These are phyloP conservation scores for Talaromyces funiculosus DNA, from an alignment of 2,329 filamentous ascomycete species.

Conservation along the genomic window DNA sequence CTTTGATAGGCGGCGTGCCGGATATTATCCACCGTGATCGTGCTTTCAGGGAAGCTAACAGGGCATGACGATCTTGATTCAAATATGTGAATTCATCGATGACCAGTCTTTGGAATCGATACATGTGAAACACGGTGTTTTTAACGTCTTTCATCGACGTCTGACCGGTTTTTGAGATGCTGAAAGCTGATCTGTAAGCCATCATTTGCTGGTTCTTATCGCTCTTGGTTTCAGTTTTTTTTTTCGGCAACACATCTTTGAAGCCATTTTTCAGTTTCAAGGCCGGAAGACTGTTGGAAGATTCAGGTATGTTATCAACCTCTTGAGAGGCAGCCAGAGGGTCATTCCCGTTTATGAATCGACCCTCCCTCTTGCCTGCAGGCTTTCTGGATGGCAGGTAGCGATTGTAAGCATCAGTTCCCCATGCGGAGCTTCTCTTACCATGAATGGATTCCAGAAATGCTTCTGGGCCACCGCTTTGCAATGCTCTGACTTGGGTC, in stretches of 20 bases:
- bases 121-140: conserved; percentile 51
- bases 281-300: background rate
- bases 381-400: conserved; percentile 27
- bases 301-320: background rate
- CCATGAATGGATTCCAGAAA: conserved; percentile 28
- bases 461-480: conserved; percentile 22
- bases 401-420: conserved; percentile 31
- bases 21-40: conserved; percentile 58
- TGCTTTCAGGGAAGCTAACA: conserved; percentile 44
- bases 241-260: background rate
- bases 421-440: conserved; percentile 26
- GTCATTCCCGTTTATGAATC: background rate
- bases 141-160: conserved; percentile 17
- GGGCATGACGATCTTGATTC: conserved; percentile 36
- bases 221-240: background rate
- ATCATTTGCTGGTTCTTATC: background rate
- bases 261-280: background rate
- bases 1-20: conserved; percentile 54
- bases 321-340: background rate
- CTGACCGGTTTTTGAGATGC: background rate
- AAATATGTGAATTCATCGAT: conserved; percentile 62
- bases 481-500: conserved; percentile 35
- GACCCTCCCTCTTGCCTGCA: conserved; percentile 22
- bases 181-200: background rate
- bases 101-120: conserved; percentile 55